These are phyloP conservation scores for Tricholoma matsutake DNA, from an alignment of 768 basidiomycete species.

Conservation along the genomic window DNA sequence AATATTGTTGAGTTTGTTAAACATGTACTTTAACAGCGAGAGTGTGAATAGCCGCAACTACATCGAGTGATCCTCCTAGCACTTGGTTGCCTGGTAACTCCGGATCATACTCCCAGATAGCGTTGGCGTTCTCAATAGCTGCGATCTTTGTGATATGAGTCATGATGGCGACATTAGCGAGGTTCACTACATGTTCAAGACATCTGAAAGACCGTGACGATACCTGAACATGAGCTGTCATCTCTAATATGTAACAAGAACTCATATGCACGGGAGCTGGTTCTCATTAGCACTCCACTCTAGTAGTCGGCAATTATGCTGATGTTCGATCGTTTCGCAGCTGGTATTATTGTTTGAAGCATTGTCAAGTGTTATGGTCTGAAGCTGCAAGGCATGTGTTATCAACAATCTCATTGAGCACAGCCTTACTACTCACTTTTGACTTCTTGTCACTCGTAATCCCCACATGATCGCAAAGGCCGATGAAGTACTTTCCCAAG, in stretches of 20 bases:
- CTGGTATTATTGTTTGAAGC: no score
- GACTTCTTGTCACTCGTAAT: no score
- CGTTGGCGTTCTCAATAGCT: slow-evolving; percentile 21
- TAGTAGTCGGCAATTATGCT: slow-evolving; percentile 7
- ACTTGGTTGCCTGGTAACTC: slow-evolving; percentile 18
- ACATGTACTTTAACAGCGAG: slow-evolving; percentile 28
- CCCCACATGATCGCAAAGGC: no score
- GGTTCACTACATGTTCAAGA: slow-evolving; percentile 28
- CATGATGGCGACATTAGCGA: slow-evolving; percentile 27
- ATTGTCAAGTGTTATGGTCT: slow-evolving; percentile 20
- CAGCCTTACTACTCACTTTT: no score
- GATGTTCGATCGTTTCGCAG: slow-evolving; percentile 14
- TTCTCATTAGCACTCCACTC: slow-evolving; percentile 14
- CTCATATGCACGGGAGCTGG: slow-evolving; percentile 14
- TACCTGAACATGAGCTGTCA: neutral
- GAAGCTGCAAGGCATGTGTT: slow-evolving; percentile 13
- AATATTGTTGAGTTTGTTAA: neutral
- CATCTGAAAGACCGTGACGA: slow-evolving; percentile 16
- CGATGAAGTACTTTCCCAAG: slow-evolving; percentile 21
- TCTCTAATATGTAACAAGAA: slow-evolving; percentile 3
- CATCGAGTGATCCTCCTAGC: slow-evolving; percentile 24
- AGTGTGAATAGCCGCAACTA: slow-evolving; percentile 27
- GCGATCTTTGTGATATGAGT: slow-evolving; percentile 26
- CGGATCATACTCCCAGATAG: slow-evolving; percentile 36
- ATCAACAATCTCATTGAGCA: neutral